Percentiles rank a stretch among this genome's conserved stretches.
These are phyloP conservation scores for Chaetothyriales sp. DNA, from an alignment of 2,329 filamentous ascomycete species.

Conservation along the genomic window DNA sequence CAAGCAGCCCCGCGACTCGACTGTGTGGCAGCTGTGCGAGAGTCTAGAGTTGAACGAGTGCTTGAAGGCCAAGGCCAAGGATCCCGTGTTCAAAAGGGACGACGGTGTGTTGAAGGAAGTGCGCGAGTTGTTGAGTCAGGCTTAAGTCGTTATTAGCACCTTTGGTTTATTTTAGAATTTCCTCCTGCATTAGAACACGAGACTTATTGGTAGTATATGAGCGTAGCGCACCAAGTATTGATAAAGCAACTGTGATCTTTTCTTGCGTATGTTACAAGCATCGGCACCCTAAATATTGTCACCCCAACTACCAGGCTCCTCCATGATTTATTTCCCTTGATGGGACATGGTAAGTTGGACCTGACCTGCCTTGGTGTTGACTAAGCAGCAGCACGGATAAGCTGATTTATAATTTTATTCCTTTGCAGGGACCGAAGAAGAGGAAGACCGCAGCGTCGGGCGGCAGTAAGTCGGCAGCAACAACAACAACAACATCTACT, in stretches of 20 bases:
- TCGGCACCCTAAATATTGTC: no score
- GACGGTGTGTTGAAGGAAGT: slow-evolving; percentile 45
- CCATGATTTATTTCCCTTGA: no score
- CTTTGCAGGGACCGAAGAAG: neutral
- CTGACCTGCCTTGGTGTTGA: no score
- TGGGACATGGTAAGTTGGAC: no score
- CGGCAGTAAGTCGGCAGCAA: slow-evolving; percentile 13
- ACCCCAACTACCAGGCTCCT: no score
- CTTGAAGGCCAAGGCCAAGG: slow-evolving; percentile 41
- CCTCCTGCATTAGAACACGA: neutral
- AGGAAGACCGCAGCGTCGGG: neutral
- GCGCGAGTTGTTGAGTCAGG: slow-evolving; percentile 18
- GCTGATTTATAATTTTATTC: neutral
- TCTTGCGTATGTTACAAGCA: no score
- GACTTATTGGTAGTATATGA: no score
- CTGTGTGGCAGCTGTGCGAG: slow-evolving; percentile 64
- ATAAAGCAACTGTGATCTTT: no score
- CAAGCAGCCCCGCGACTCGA: slow-evolving; percentile 46
- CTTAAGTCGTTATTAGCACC: neutral
- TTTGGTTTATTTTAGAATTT: neutral
- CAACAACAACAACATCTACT: slow-evolving; percentile 20
- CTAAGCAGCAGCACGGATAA: neutral
- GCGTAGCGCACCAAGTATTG: no score
- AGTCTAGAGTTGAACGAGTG: slow-evolving; percentile 61
- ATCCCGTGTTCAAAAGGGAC: slow-evolving; percentile 38